phyloP scores from a whole-genome alignment of 106 monocot genomes.

The Phalaenopsis equestris region DNA sequence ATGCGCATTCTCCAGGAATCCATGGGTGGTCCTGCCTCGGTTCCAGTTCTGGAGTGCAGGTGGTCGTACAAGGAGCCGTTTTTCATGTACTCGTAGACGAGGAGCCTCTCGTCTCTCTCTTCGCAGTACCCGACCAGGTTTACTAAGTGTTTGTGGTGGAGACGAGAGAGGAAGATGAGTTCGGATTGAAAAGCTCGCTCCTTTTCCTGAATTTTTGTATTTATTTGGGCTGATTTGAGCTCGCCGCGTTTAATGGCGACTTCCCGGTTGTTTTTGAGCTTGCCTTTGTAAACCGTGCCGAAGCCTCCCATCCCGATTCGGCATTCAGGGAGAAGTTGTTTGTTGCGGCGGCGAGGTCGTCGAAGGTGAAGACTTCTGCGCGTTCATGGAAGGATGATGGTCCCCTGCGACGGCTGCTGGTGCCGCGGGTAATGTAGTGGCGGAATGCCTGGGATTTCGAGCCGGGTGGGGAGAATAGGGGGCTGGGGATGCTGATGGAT shows the following conservation, averaged over 20 bases:
- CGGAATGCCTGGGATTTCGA: conserved; percentile 14
- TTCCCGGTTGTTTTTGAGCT: conserved; percentile 19
- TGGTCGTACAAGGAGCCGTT: conserved; percentile 55
- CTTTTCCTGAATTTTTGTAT: conserved; percentile 23
- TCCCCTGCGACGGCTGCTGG: not conserved
- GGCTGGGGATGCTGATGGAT: conserved; percentile 6
- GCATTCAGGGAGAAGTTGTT: conserved; percentile 2
- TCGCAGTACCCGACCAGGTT: conserved; percentile 44
- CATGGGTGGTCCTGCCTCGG: not conserved
- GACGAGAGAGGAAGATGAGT: conserved; percentile 40
- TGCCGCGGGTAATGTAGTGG: not conserved
- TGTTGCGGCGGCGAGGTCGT: not conserved
- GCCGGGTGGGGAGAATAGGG: not conserved
- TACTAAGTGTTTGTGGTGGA: conserved; percentile 58
- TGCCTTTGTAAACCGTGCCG: conserved; percentile 25
- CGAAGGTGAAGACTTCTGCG: conserved; percentile 4
- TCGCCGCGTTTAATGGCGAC: conserved; percentile 28
- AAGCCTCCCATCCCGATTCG: conserved; percentile 26
- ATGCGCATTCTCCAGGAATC: conserved; percentile 47
- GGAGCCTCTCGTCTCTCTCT: conserved; percentile 40
- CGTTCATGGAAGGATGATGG: not conserved
- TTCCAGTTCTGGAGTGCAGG: conserved; percentile 22
- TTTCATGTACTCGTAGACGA: conserved; percentile 63
- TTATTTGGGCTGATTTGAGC: not conserved
- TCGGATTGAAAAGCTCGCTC: conserved; percentile 49